Evolutionary conservation across 2,329 filamentous ascomycete species (phyloP).

Genomic region (Ustulina deusta): DNA sequence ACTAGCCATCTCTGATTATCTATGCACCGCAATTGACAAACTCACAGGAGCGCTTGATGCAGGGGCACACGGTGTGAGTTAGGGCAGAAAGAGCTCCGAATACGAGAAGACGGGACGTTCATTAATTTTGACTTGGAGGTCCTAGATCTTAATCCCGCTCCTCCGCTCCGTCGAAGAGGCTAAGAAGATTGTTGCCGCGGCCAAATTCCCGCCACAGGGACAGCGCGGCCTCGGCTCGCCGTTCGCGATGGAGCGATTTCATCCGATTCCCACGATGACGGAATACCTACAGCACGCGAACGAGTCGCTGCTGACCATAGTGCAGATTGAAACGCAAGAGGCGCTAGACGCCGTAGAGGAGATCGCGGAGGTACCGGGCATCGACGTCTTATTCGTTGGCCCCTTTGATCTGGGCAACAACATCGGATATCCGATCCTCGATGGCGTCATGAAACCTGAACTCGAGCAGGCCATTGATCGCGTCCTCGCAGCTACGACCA

Average conservation of each 20-base stretch:
- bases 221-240: conserved; percentile 68
- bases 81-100: not conserved
- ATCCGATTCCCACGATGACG: conserved; percentile 60
- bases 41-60: conserved; percentile 65
- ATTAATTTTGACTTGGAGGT: conserved; percentile 27
- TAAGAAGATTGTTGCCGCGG: conserved; percentile 60
- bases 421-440: conserved; percentile 71
- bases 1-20: not conserved
- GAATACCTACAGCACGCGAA: conserved; percentile 70
- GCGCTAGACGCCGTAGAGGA: conserved; percentile 70
- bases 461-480: conserved; percentile 70
- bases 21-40: conserved; percentile 37
- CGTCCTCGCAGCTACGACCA: conserved; percentile 67
- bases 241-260: conserved; percentile 64
- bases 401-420: conserved; percentile 75
- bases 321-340: conserved; percentile 75
- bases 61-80: conserved; percentile 67
- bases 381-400: conserved; percentile 74
- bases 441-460: conserved; percentile 69
- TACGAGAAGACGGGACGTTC: not conserved
- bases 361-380: conserved; percentile 69
- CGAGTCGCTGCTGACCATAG: conserved; percentile 69
- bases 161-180: conserved; percentile 67
- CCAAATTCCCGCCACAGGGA: conserved; percentile 69
- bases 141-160: conserved; percentile 64